Evolutionary conservation across 345 rosid species (phyloP), one percentile per base, ranked within the genome.

Genomic region (Moricandia arvensis): DNA sequence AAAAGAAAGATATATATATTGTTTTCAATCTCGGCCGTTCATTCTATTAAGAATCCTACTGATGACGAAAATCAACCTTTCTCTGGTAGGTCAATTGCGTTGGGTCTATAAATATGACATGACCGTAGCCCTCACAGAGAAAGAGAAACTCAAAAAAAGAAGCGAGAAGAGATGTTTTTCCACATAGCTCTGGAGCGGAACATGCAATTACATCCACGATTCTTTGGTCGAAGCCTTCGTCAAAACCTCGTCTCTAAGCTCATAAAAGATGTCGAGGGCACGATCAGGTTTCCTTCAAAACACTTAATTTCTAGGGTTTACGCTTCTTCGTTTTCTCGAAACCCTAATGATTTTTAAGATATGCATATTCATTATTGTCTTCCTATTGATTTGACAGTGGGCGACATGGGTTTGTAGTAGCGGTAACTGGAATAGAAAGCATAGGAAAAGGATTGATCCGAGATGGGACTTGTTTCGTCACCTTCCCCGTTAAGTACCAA

Each of bases 191-290:
- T 87, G 76, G 96, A 94, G 90, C 77, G 97, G 53, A 94, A 91
- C 80, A 91, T 94, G 96, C 98, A 90, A 51, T 69, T 91, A 63
- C 97, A 91, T 72, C 98, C 98, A 6, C 89, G 96, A 43, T 84
- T 83, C 84, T 91, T 93, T 66, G 97, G 97, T 59, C 96, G 93
- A 53, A 91, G 82, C 67, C 93, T 94, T 66, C 86, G 95, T 10
- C 95, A 90, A 3, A 88, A 84, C 43, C 88, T 94, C 7, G 91
- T 89, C 9, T 81, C 98, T 60, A 86, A 90, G 79, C 97, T 94
- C 80, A 87, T 89, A 95, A 91, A 90, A 76, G 97, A 94, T 80
- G 98, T 93, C 51, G 98, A 91, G 71, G 96, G 98, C 57, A 93
- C 98, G 82, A 90, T 93, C 97, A 89, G 93, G 96, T 91, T 63